Conservation (phyloP, 345 rosid species). For the Populus davidiana region DNA sequence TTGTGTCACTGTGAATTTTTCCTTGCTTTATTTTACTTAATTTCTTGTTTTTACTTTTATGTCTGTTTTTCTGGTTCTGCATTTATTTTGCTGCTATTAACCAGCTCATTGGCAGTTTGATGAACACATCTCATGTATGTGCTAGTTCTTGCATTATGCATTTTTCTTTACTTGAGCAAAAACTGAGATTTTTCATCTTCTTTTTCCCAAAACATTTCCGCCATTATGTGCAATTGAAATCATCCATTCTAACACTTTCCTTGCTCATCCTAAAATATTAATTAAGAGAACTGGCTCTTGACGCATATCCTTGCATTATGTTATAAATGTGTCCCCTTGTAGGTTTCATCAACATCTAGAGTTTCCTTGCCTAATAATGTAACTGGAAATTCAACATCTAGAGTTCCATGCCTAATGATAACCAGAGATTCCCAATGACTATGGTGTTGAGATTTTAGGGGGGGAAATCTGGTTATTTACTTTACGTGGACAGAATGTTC, state of each 20-base stretch:
- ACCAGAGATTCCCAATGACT: no score
- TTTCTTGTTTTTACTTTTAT: background rate
- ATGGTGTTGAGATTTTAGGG: no score
- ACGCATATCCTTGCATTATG: background rate
- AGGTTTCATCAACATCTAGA: no score
- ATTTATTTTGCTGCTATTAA: background rate
- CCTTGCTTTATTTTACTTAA: background rate
- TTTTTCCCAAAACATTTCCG: no score
- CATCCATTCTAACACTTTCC: background rate
- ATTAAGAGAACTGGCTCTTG: background rate
- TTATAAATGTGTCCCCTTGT: no score
- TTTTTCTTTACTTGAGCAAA: background rate
- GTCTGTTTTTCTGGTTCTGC: background rate
- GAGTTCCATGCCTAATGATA: no score
- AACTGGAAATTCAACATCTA: no score
- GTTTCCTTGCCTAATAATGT: no score
- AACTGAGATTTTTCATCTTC: background rate
- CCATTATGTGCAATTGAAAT: background rate
- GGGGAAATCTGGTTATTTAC: no score
- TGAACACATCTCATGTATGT: background rate
- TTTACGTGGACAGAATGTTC: no score
- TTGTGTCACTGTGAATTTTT: no score
- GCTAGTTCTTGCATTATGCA: background rate
- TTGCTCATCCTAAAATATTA: background rate
- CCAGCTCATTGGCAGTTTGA: background rate